Evolutionary conservation across 108 stramenopile species (phyloP), one percentile per base, ranked within the genome.

Genomic region (Cylindrotheca fusiformis): DNA sequence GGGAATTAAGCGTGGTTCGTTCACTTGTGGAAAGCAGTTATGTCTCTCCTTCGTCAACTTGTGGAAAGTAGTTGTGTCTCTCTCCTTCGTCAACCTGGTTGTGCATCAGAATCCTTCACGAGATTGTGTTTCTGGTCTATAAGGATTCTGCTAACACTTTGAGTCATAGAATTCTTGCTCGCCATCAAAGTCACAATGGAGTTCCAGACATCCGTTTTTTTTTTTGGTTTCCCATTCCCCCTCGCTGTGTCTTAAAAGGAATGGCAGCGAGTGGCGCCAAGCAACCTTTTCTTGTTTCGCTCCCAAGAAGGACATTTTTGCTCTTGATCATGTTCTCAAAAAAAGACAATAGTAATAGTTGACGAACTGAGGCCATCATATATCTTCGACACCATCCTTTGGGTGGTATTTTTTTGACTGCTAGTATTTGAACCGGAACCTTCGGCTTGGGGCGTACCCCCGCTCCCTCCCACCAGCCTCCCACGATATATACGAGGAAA

Each of bases 151-250:
- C 33, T 12, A 77, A 78, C 24, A 86, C 67, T n/a, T n/a, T 8
- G 62, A 57, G 60, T 96, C 93, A 60, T 95, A 96, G 27, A 97
- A 78, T 4, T 71, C 64, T 75, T 96, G 84, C 66, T 97, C 95
- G 5, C 68, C 65, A 21, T 80, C 78, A n/a, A n/a, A n/a, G n/a
- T 21, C 72, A 56, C 32, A 97, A 62, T 24, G 83, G 58, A n/a
- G 80, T 80, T 17, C 95, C 88, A 25, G 63, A 50, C 73, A 88
- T 68, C 44, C 96, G 87, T 63, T 95, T 95, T n/a, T 19, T 65
- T 30, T 50, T 96, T n/a, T n/a, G n/a, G n/a, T n/a, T n/a, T n/a
- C n/a, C 94, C 21, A 91, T 50, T 29, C 69, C 59, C 14, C 75
- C 56, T 6, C 91, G 48, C 1, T 68, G 59, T 4, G 44, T 68